Evolutionary conservation across 208 protist genomes (phyloP).

Genomic region (Naegleria fowleri): DNA sequence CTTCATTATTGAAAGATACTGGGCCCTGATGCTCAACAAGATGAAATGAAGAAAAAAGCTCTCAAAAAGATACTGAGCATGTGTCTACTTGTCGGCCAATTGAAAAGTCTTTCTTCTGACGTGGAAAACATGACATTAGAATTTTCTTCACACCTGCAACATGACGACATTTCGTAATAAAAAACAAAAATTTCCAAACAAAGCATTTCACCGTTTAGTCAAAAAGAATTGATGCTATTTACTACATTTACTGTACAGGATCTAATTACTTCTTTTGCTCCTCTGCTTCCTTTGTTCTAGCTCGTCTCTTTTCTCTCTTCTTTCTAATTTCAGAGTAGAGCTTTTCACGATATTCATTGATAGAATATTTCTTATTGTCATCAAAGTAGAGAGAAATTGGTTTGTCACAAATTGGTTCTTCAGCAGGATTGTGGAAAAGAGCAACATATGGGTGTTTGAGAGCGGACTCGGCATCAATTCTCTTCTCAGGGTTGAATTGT

Average conservation of each 20-base stretch:
- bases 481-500: constrained; percentile 89
- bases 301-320: constrained; percentile 11
- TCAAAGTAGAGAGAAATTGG: constrained; percentile 82
- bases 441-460: constrained; percentile 85
- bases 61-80: neutral
- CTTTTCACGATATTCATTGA: constrained; percentile 81
- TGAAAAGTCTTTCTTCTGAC: neutral
- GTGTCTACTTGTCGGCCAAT: neutral
- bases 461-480: constrained; percentile 80
- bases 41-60: neutral
- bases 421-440: constrained; percentile 72
- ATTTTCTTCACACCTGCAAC: neutral
- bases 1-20: neutral
- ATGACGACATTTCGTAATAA: neutral
- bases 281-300: neutral
- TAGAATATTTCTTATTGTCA: constrained; percentile 84
- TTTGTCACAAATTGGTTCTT: constrained; percentile 64
- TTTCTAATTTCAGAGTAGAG: constrained; percentile 76
- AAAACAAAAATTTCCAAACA: neutral
- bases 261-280: neutral
- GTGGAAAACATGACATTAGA: neutral
- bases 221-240: neutral
- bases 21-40: neutral
- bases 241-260: neutral
- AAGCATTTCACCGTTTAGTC: too few species aligned